Evolutionary conservation across 331 rosid genomes (phyloP).

Genomic region (Erythrophleum ivorense): DNA sequence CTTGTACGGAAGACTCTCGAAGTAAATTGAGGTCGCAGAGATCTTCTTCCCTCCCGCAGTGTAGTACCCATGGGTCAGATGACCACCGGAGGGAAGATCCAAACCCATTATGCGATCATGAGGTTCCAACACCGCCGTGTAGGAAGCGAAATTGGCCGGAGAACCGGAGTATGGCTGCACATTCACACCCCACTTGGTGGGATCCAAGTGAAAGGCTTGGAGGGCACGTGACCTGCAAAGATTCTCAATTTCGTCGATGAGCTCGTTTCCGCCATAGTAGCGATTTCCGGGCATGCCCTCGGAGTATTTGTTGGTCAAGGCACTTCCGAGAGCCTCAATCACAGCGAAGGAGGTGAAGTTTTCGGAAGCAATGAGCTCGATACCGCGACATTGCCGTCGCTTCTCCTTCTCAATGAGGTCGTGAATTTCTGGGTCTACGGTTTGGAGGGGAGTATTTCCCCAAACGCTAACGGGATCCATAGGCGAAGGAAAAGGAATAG

Average conservation of each 20-base stretch:
- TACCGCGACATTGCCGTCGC: constrained; percentile 90
- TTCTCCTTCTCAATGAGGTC: constrained; percentile 97
- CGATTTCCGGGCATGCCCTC: constrained; percentile 96
- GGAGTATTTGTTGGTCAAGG: constrained; percentile 94
- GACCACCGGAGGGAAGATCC: constrained; percentile 97
- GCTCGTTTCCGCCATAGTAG: constrained; percentile 97
- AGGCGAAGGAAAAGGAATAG: neutral
- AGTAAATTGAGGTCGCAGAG: constrained; percentile 95
- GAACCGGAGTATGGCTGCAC: constrained; percentile 98
- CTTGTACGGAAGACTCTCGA: constrained; percentile 94
- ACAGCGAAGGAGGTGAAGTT: constrained; percentile 98
- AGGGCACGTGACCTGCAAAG: constrained; percentile 90
- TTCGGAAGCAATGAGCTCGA: constrained; percentile 96
- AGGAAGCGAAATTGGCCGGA: constrained; percentile 92
- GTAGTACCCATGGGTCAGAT: constrained; percentile 89
- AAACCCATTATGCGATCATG: constrained; percentile 98
- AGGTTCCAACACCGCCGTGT: constrained; percentile 89
- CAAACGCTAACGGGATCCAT: constrained; percentile 81
- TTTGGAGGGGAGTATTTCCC: constrained; percentile 72
- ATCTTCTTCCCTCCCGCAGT: constrained; percentile 98
- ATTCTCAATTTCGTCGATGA: constrained; percentile 89
- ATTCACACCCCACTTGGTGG: constrained; percentile 84
- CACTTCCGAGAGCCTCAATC: constrained; percentile 86
- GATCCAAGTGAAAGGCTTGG: constrained; percentile 63
- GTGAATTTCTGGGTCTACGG: constrained; percentile 83